These are phyloP conservation scores for Ceratocystis smalleyi DNA, from an alignment of 2,329 filamentous ascomycete genomes.

Conservation along the genomic window DNA sequence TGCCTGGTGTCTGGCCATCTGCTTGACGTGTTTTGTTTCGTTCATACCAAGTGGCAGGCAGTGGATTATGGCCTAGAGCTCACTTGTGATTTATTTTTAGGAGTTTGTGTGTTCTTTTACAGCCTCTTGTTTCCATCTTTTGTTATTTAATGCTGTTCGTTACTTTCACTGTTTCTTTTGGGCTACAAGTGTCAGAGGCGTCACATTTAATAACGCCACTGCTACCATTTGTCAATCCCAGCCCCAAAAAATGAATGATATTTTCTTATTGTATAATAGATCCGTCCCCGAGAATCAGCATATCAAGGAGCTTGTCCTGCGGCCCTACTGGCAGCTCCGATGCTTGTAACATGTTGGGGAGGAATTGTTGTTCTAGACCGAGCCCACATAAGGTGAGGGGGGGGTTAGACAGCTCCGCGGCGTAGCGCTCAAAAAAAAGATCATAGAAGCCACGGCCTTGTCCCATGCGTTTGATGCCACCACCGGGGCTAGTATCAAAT, in stretches of 20 bases:
- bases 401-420: constrained; percentile 21
- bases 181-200: neutral
- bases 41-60: neutral
- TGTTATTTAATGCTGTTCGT: constrained; percentile 14
- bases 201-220: neutral
- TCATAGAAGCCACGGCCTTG: constrained; percentile 98
- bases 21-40: neutral
- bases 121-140: constrained; percentile 11
- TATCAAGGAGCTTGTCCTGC: constrained; percentile 11
- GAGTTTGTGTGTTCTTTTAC: constrained; percentile 9
- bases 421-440: constrained; percentile 68
- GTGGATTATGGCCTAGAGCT: constrained; percentile 1
- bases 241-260: neutral
- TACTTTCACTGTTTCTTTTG: constrained; percentile 1
- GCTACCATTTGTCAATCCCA: neutral
- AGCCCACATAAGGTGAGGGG: constrained; percentile 51
- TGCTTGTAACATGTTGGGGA: constrained; percentile 32
- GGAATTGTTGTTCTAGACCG: constrained; percentile 71
- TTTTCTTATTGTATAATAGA: constrained; percentile 6
- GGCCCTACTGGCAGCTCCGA: constrained; percentile 2
- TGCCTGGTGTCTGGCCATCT: neutral
- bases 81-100: constrained; percentile 10
- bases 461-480: constrained; percentile 57
- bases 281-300: constrained; percentile 13
- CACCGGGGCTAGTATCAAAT: constrained; percentile 51